Base-by-base conservation (phyloP, 805 yeast genomes). In the Myxozyma kluyveri region DNA sequence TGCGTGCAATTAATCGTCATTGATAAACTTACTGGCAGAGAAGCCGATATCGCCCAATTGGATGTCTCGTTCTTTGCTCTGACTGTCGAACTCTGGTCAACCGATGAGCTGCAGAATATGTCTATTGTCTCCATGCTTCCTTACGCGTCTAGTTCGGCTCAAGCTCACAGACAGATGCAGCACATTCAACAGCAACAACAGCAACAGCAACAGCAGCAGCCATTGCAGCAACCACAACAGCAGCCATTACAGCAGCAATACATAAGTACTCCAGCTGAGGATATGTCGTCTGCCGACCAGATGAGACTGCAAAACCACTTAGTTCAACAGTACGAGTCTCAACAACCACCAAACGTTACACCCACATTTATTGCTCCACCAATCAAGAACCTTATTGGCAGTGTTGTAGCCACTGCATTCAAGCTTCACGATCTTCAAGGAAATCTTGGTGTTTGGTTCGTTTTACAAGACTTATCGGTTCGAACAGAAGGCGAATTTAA, bases 401-500 rank as follows among this genome's bases (percentile, higher is more conserved):
- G 67, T 26, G 63, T 69, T 10, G 75, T 70, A 0, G 64, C 73
- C 2, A 69, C 72, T 43, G 74, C 73, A 3, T 67, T 65, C 59
- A 71, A 69, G 54, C 61, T 73, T 9, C 63, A 65, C 39, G 75
- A 72, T 51, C 69, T 70, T 10, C 56, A 65, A 0, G 66, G 68
- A 27, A 58, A 63, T 3, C 59, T 63, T 19, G 75, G 76, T 1
- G 68, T 73, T 19, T 73, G 77, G 77, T 73, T 73, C 53, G 68
- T 73, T 4, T 54, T 72, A 42, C 73, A 72, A 33, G 77, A 73
- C 50, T 60, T 73, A 21, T 70, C 75, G 4, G 71, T 73, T 4
- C 65, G 77, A 23, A 70, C 71, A 10, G 77, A 73, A 53, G 77
- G 77, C 27, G 69, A 69, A 21, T 73, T 69, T 65, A 71, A 63